Conservation (phyloP, 192 early-diverging fungal species). For the Allomyces arbusculus region DNA sequence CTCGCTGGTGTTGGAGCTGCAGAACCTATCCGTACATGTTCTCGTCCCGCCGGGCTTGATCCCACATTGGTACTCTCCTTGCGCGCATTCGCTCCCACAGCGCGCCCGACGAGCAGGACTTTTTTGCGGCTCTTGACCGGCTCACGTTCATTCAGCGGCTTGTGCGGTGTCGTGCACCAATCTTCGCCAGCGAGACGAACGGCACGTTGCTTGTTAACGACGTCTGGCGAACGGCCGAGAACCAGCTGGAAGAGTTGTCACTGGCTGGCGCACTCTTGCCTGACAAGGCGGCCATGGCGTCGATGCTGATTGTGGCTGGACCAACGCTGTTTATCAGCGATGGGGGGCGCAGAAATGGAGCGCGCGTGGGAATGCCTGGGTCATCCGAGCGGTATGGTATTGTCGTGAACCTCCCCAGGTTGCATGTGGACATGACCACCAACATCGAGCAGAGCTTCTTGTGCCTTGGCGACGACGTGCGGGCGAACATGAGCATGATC, state of each 20-base stretch:
- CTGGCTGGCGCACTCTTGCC: constrained; percentile 11
- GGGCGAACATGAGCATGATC: too few relatives aligned
- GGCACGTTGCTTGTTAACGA: constrained; percentile 5
- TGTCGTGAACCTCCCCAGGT: constrained; percentile 9
- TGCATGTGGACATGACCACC: constrained; percentile 8
- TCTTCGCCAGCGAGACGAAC: constrained; percentile 6
- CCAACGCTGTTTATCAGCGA: constrained; percentile 13
- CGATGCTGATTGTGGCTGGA: constrained; percentile 9
- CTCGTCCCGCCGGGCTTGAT: constrained; percentile 5
- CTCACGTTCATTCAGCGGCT: constrained; percentile 7
- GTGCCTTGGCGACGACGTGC: too few relatives aligned
- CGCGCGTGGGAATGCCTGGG: background rate
- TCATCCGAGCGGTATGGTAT: constrained; percentile 6
- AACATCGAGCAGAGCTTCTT: constrained; percentile 4
- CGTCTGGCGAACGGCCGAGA: background rate
- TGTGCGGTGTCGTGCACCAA: constrained; percentile 10
- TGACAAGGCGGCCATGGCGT: constrained; percentile 14
- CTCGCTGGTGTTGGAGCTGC: too few relatives aligned
- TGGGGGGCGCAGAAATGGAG: constrained; percentile 8
- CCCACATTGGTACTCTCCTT: constrained; percentile 2
- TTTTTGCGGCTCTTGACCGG: constrained; percentile 4
- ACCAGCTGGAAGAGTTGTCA: background rate
- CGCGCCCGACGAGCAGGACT: constrained; percentile 1
- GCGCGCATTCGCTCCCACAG: constrained; percentile 4
- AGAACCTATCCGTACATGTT: background rate